Base-by-base conservation (phyloP, 257 asterid species). In the Capsicum baccatum region DNA sequence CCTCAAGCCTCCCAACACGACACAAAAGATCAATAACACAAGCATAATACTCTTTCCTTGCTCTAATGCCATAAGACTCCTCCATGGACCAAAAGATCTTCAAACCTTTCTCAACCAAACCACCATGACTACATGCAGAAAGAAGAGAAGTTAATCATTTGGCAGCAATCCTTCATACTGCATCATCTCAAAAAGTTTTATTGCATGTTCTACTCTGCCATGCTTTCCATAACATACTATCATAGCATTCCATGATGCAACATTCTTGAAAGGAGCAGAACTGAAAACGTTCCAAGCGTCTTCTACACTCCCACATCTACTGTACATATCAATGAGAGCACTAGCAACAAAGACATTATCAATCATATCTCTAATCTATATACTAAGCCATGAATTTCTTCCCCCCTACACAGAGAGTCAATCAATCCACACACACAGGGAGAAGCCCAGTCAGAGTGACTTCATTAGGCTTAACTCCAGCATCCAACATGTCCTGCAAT, bases 221-320 rank as follows among this genome's bases (percentile, higher is more conserved):
- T 91, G 90, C 85, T 86, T 92, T 63, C 97, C 96, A 37, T 90
- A 93, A 76, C 94, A 93, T 39, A 91, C 92, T n/a, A 92, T 88
- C 91, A 92, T 90, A 71, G 94, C 91, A 82, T 93, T 92, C 96
- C 96, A 92, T 2, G 91, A 83, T 15, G 89, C 94, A 35, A 60
- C 85, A 55, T 92, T 92, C 89, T 88, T 93, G 82, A 69, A 47
- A 67, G 86, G 87, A 79, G 44, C 73, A 6, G 85, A 50, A 80
- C 79, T 85, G 73, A 92, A 93, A 42, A 89, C 87, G 50, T 71
- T 83, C 84, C 81, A 81, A 59, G 94, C 93, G 33, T 86, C 85
- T 83, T 79, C 83, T 9, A 91, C 70, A 6, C 87, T 88, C 4
- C 94, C 96, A 85, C 96, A 92, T 91, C 91, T 89, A 55, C 96